Evolutionary conservation across 257 asterid species (phyloP).

Genomic region (Capsicum chinense): DNA sequence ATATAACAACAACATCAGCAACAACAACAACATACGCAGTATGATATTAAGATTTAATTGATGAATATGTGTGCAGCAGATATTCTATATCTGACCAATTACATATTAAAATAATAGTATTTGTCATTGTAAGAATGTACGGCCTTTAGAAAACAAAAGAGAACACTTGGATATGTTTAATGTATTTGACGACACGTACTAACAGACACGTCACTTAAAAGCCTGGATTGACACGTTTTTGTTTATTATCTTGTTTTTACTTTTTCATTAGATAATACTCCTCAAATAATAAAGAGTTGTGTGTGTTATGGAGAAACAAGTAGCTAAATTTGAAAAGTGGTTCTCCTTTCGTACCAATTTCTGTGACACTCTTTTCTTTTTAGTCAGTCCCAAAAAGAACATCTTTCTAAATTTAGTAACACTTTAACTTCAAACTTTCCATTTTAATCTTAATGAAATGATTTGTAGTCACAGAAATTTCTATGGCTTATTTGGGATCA

Average conservation of each 20-base stretch:
- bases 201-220: slow-evolving; percentile 6
- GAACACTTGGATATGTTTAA: slow-evolving; percentile 3
- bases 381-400: background rate
- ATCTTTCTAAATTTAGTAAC: background rate
- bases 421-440: background rate
- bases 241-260: background rate
- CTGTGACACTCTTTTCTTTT: background rate
- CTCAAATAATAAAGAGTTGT: background rate
- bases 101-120: background rate
- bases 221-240: background rate
- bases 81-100: background rate
- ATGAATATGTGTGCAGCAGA: slow-evolving; percentile 13
- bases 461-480: background rate
- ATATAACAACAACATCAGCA: too few species aligned
- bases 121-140: background rate
- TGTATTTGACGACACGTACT: background rate
- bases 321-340: background rate
- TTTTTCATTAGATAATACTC: background rate
- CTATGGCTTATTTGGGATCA: background rate
- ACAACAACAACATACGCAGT: too few species aligned
- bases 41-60: background rate
- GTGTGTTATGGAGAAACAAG: background rate
- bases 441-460: background rate
- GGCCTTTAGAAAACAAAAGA: slow-evolving; percentile 8
- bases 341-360: background rate